Evolutionary conservation across 2,329 filamentous ascomycete genomes (phyloP).

Genomic region (Catunica adiposa): DNA sequence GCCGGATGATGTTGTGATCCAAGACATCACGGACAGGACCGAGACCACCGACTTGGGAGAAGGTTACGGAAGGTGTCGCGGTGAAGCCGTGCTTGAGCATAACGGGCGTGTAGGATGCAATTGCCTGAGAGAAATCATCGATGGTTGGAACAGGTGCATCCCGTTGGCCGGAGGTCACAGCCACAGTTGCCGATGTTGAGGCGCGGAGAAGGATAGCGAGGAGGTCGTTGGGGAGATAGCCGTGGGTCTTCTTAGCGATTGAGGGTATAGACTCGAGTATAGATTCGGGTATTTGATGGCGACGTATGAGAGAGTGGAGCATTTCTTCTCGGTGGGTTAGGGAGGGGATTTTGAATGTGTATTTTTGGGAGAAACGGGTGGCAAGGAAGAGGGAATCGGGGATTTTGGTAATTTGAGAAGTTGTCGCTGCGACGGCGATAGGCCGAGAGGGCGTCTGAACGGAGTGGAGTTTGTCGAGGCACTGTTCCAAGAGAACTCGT

Average conservation of each 20-base stretch:
- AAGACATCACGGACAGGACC: constrained; percentile 65
- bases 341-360: constrained; percentile 77
- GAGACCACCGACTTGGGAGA: constrained; percentile 81
- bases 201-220: constrained; percentile 23
- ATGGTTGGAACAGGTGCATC: constrained; percentile 16
- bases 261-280: constrained; percentile 49
- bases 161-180: neutral
- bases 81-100: constrained; percentile 82
- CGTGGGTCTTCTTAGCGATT: constrained; percentile 72
- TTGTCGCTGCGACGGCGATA: constrained; percentile 81
- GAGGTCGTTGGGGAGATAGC: constrained; percentile 84
- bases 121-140: constrained; percentile 53
- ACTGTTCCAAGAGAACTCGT: constrained; percentile 2
- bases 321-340: constrained; percentile 64
- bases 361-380: constrained; percentile 65
- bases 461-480: neutral
- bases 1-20: constrained; percentile 70
- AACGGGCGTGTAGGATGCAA: constrained; percentile 47
- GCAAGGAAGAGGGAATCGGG: constrained; percentile 60
- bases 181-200: neutral
- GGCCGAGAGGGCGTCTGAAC: constrained; percentile 23
- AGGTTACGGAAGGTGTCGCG: constrained; percentile 83
- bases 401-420: constrained; percentile 72
- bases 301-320: constrained; percentile 47
- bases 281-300: constrained; percentile 42